A percentile compares a stretch with the other conserved stretches of the same genome.
Evolutionary conservation across 495 filamentous ascomycete species (phyloP).

Genomic region (Penicillium cosmopolitanum): DNA sequence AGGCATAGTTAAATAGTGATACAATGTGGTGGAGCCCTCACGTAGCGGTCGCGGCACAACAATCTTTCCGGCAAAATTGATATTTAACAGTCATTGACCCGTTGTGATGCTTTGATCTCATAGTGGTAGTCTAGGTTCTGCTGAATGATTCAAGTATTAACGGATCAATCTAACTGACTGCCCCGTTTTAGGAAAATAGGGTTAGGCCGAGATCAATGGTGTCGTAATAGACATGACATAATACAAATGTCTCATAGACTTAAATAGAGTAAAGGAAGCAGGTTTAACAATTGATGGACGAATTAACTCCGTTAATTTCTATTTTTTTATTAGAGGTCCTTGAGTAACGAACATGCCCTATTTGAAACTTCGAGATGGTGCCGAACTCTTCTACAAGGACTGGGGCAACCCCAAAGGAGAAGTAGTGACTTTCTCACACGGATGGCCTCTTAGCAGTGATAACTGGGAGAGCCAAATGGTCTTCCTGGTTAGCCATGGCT

Average conservation of each 20-base stretch:
- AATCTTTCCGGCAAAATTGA: neutral
- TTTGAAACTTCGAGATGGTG: conserved; percentile 37
- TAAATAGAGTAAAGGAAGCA: too few relatives aligned
- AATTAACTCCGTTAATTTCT: too few relatives aligned
- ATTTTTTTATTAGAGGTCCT: too few relatives aligned
- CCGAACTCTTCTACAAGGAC: conserved; percentile 45
- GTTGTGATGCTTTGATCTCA: neutral
- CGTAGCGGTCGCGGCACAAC: neutral
- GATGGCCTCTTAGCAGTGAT: conserved; percentile 47
- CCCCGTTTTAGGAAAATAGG: neutral
- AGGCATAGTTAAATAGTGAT: neutral
- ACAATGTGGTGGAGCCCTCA: neutral
- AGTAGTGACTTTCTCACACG: conserved; percentile 41
- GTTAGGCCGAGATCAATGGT: neutral
- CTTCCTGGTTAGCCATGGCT: conserved; percentile 40
- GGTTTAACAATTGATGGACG: too few relatives aligned
- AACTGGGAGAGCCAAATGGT: conserved; percentile 48
- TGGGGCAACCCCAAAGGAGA: conserved; percentile 38
- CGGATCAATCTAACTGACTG: too few relatives aligned
- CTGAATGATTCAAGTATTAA: too few relatives aligned
- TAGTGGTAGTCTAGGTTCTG: too few relatives aligned
- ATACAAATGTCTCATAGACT: too few relatives aligned
- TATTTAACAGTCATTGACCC: neutral
- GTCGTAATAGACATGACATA: neutral
- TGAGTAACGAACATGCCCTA: conserved; percentile 23